Base-by-base conservation (phyloP, 1,284 basidiomycete species). In the Leccinum pachyderme region DNA sequence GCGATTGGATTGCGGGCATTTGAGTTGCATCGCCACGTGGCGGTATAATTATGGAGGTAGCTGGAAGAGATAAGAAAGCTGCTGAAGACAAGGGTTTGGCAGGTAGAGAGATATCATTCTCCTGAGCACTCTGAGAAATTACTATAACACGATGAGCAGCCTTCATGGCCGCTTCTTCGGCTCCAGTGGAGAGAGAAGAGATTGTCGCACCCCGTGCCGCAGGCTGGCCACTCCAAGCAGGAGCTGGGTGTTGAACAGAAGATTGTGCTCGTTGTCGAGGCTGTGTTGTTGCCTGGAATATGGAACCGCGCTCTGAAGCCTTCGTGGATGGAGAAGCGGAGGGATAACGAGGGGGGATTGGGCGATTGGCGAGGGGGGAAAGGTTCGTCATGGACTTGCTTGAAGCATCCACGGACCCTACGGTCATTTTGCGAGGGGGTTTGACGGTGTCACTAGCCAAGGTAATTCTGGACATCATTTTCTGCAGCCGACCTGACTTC, bases 401-500 rank as follows among this genome's bases (percentile, higher is more conserved):
- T 33, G 68, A 58, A 56, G 57, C 47, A 59, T 60, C 66, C 53
- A 63, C 50, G 43, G 62, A 48, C 50, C 59, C 57, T 56, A 63
- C 53, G 46, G 70, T 63, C 67, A 52, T 49, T 44, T 70, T 72
- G 24, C 69, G 70, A 53, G 68, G 57, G 31, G 53, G 59, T 33
- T 61, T 71, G 22, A 65, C 69, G 46, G 63, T 67, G 27, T 69
- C 67, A 49, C 75, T 75, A 6, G 82, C 77, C 53, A 89, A 73
- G 48, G 81, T 83, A 47, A 91, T 73, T 61, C 82, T 84, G 25
- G 88, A 90, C 62, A 91, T 87, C 84, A 91, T 91, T 58, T 84
- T 81, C 66, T 89, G 85, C 56, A 91, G 71, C 33, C 87, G 79
- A 46, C 79, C 80, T 35, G 77, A 76, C 68, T 81, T 83, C 62